Evolutionary conservation across 345 rosid genomes (phyloP).

Genomic region (Diplotaxis tenuifolia): DNA sequence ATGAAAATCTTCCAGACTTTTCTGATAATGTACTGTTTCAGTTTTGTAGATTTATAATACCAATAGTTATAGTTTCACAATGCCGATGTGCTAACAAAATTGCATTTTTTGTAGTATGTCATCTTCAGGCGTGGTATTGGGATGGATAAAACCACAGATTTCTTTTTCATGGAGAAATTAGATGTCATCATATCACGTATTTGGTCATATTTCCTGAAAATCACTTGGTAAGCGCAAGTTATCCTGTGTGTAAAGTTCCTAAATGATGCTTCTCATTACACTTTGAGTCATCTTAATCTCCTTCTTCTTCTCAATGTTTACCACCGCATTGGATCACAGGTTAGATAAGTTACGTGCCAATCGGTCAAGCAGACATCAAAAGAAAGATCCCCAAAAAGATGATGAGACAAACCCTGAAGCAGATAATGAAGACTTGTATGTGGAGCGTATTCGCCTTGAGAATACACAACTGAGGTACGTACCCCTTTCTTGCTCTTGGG

Average conservation of each 20-base stretch:
- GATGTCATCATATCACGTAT: slow-evolving; percentile 74
- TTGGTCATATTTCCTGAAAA: slow-evolving; percentile 67
- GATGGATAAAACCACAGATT: slow-evolving; percentile 71
- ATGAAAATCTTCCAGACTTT: slow-evolving; percentile 72
- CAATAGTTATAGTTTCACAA: not conserved
- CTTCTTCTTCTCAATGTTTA: slow-evolving; percentile 19
- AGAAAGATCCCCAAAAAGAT: slow-evolving; percentile 66
- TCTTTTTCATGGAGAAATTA: slow-evolving; percentile 79
- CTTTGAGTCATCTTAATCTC: slow-evolving; percentile 11
- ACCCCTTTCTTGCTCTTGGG: slow-evolving; percentile 5
- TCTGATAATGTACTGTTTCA: slow-evolving; percentile 64
- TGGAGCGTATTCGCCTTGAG: slow-evolving; percentile 84
- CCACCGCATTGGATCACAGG: slow-evolving; percentile 47
- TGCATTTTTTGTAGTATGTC: slow-evolving; percentile 50
- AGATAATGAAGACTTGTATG: slow-evolving; percentile 51
- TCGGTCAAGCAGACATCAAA: slow-evolving; percentile 40
- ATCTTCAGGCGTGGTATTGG: slow-evolving; percentile 96
- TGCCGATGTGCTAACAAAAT: not conserved
- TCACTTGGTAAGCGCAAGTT: slow-evolving; percentile 54
- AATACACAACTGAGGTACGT: slow-evolving; percentile 74
- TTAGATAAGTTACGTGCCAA: slow-evolving; percentile 54
- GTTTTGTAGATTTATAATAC: not conserved
- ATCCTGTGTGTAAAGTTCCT: not conserved
- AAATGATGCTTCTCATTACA: not conserved
- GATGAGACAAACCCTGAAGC: slow-evolving; percentile 55